phyloP scores from a whole-genome alignment of 2,329 filamentous ascomycete genomes.

The Plenodomus lindquistii region DNA sequence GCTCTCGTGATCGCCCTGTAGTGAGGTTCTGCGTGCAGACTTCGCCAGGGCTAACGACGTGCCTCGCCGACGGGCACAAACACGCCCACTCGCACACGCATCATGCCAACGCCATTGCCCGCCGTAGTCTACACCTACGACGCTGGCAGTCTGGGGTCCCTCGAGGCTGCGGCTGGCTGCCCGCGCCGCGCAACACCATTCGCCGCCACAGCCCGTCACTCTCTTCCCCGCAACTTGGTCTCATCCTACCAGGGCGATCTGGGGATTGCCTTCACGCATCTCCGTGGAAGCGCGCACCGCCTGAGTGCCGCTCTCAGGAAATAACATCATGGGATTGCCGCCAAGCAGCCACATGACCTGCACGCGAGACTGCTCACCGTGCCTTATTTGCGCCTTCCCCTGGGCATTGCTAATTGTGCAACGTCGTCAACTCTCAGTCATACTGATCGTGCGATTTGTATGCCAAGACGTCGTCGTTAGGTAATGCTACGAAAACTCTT shows the following conservation, averaged over 20 bases:
- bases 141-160: slow-evolving; percentile 5
- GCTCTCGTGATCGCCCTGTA: slow-evolving; percentile 35
- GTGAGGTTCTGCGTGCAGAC: slow-evolving; percentile 3
- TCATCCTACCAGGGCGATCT: slow-evolving; percentile 15
- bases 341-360: not conserved
- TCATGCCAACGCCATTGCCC: slow-evolving; percentile 11
- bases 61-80: slow-evolving; percentile 23
- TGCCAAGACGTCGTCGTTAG: slow-evolving; percentile 36
- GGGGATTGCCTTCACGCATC: slow-evolving; percentile 27
- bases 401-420: slow-evolving; percentile 26
- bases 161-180: slow-evolving; percentile 16
- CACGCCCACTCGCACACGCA: slow-evolving; percentile 10
- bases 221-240: slow-evolving; percentile 35
- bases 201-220: slow-evolving; percentile 15
- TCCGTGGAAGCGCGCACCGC: slow-evolving; percentile 32
- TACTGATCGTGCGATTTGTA: slow-evolving; percentile 11
- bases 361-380: not conserved
- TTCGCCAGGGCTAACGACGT: slow-evolving; percentile 11
- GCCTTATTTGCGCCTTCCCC: not conserved
- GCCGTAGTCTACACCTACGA: no score
- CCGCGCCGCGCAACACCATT: slow-evolving; percentile 18
- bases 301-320: slow-evolving; percentile 4
- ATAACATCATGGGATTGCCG: slow-evolving; percentile 1
- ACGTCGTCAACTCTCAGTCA: slow-evolving; percentile 17
- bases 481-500: slow-evolving; percentile 37